Evolutionary conservation across 2,329 filamentous ascomycete species (phyloP).

Genomic region (Passalora sequoiae): DNA sequence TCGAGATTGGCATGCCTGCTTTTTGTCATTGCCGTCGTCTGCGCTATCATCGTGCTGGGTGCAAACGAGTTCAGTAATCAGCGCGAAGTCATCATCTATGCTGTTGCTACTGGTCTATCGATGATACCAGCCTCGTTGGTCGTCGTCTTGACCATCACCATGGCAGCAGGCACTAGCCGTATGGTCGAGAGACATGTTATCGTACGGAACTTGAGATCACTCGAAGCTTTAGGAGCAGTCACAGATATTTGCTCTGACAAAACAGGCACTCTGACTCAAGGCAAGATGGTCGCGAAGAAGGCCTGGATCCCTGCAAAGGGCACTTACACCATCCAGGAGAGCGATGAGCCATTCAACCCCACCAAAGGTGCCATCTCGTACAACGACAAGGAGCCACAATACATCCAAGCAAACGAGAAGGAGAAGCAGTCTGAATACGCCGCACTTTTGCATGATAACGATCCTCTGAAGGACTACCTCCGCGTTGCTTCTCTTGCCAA

Average conservation of each 20-base stretch:
- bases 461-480: conserved; percentile 48
- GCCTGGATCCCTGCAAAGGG: conserved; percentile 58
- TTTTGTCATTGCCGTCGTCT: conserved; percentile 67
- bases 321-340: conserved; percentile 56
- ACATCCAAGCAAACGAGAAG: conserved; percentile 18
- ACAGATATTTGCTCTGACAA: conserved; percentile 67
- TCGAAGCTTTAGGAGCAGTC: conserved; percentile 61
- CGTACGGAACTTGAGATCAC: conserved; percentile 59
- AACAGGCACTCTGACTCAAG: conserved; percentile 54
- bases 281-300: conserved; percentile 60
- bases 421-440: conserved; percentile 18
- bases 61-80: conserved; percentile 56
- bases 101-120: conserved; percentile 55
- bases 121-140: conserved; percentile 56
- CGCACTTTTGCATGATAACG: conserved; percentile 43
- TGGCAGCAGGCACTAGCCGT: conserved; percentile 56
- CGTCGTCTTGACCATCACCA: conserved; percentile 37
- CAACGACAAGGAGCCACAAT: conserved; percentile 20
- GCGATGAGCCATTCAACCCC: conserved; percentile 56
- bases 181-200: conserved; percentile 63
- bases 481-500: conserved; percentile 62
- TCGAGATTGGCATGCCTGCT: conserved; percentile 79
- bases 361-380: conserved; percentile 55
- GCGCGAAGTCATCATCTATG: conserved; percentile 61
- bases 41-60: conserved; percentile 63